phyloP scores from a whole-genome alignment of 1,284 basidiomycete species.

The Malassezia restricta region DNA sequence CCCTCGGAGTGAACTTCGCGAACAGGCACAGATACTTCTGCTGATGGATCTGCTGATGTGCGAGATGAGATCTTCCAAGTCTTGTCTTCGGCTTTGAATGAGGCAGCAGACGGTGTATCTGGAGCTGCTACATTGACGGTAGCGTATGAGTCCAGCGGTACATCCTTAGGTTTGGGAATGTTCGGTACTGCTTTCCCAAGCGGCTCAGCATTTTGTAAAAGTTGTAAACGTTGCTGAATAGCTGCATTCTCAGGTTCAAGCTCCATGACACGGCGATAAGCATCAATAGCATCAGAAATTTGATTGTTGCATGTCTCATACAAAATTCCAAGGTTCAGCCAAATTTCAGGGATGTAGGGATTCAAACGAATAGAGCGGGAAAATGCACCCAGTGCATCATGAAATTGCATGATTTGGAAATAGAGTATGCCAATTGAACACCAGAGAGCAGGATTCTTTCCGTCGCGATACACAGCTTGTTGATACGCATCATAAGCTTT shows the following conservation, averaged over 20 bases:
- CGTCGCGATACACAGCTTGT: constrained; percentile 95
- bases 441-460: constrained; percentile 98
- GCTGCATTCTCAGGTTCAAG: constrained; percentile 39
- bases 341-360: constrained; percentile 96
- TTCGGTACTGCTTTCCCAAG: constrained; percentile 63
- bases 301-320: constrained; percentile 99
- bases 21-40: not conserved
- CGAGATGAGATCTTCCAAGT: not conserved
- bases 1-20: not conserved
- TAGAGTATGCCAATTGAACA: constrained; percentile 98
- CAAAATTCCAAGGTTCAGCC: constrained; percentile 92
- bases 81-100: not conserved
- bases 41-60: not conserved
- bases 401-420: constrained; percentile 98
- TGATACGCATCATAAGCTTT: constrained; percentile 99
- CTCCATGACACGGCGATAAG: constrained; percentile 53
- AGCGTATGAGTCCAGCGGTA: constrained; percentile 77
- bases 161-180: constrained; percentile 82
- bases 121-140: not conserved
- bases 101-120: not conserved
- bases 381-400: constrained; percentile 94
- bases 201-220: constrained; percentile 68
- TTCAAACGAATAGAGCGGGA: constrained; percentile 96
- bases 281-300: constrained; percentile 94
- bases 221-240: constrained; percentile 37